A percentile compares a stretch with the other conserved stretches of the same genome.
These are phyloP conservation scores for Ganoderma resinaceum DNA, from an alignment of 1,284 basidiomycete species.

Conservation along the genomic window DNA sequence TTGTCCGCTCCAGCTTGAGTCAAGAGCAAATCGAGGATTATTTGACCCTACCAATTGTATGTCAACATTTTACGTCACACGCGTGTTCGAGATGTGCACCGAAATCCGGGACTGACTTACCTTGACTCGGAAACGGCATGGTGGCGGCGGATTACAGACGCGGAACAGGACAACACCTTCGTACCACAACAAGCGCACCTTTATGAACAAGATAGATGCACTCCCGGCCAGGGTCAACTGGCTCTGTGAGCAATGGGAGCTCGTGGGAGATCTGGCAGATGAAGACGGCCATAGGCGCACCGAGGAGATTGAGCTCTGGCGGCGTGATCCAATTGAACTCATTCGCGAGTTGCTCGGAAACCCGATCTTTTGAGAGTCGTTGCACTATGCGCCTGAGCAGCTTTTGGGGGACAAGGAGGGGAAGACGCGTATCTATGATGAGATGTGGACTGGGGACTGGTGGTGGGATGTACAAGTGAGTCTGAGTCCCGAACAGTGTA, in stretches of 20 bases:
- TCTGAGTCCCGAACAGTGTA: not conserved
- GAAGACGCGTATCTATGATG: conserved; percentile 36
- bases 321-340: conserved; percentile 40
- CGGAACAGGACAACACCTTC: conserved; percentile 21
- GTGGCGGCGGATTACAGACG: conserved; percentile 14
- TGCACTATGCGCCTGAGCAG: conserved; percentile 43
- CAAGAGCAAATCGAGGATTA: conserved; percentile 40
- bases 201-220: conserved; percentile 39
- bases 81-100: too few relatives aligned
- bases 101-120: too few relatives aligned
- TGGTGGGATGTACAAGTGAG: conserved; percentile 48
- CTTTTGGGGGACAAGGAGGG: conserved; percentile 38
- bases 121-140: too few relatives aligned
- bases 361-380: conserved; percentile 37
- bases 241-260: conserved; percentile 33
- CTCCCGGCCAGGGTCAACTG: conserved; percentile 37
- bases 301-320: conserved; percentile 37
- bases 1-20: conserved; percentile 38
- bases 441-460: conserved; percentile 53
- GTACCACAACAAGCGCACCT: conserved; percentile 35
- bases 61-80: conserved; percentile 10
- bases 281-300: conserved; percentile 27
- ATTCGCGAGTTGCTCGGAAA: conserved; percentile 43
- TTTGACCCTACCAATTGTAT: conserved; percentile 42
- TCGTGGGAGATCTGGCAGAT: conserved; percentile 36